A percentile compares a stretch with the other conserved stretches of the same genome.
Evolutionary conservation across 805 yeast genomes (phyloP).

Genomic region (Lachancea thermotolerans): DNA sequence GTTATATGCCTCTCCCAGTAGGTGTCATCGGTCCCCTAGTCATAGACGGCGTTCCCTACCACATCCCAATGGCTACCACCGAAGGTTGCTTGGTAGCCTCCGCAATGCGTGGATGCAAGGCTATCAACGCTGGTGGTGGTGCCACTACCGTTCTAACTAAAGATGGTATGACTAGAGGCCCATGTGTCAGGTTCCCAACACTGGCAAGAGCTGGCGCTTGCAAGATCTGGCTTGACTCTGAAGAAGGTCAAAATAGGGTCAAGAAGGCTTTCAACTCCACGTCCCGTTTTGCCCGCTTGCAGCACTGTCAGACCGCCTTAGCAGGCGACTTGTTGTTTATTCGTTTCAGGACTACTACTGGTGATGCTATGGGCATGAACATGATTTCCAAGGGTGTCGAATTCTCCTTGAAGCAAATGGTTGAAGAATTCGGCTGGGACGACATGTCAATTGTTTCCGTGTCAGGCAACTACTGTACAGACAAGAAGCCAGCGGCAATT

Average conservation of each 20-base stretch:
- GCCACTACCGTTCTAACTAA: conserved; percentile 83
- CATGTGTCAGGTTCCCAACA: conserved; percentile 85
- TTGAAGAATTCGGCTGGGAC: conserved; percentile 80
- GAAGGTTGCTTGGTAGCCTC: conserved; percentile 99
- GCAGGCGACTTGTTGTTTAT: conserved; percentile 88
- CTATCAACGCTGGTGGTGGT: conserved; percentile 96
- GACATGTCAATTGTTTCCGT: conserved; percentile 92
- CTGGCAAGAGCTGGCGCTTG: conserved; percentile 88
- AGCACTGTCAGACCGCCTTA: conserved; percentile 82
- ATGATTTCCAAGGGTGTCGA: conserved; percentile 99
- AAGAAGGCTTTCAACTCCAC: conserved; percentile 93
- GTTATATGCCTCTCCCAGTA: conserved; percentile 92
- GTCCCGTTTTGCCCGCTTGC: conserved; percentile 93
- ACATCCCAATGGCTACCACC: conserved; percentile 98
- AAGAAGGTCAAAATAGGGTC: conserved; percentile 77
- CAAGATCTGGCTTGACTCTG: conserved; percentile 91
- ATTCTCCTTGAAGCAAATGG: conserved; percentile 74
- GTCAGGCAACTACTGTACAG: conserved; percentile 96
- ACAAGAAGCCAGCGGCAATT: conserved; percentile 95
- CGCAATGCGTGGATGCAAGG: conserved; percentile 98
- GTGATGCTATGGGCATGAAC: conserved; percentile 99
- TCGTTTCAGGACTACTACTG: conserved; percentile 96
- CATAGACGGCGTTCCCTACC: conserved; percentile 81
- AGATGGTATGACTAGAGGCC: conserved; percentile 99
- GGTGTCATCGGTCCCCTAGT: conserved; percentile 97